Evolutionary conservation across 2,329 filamentous ascomycete genomes (phyloP).

Genomic region (Colletotrichum filicis): DNA sequence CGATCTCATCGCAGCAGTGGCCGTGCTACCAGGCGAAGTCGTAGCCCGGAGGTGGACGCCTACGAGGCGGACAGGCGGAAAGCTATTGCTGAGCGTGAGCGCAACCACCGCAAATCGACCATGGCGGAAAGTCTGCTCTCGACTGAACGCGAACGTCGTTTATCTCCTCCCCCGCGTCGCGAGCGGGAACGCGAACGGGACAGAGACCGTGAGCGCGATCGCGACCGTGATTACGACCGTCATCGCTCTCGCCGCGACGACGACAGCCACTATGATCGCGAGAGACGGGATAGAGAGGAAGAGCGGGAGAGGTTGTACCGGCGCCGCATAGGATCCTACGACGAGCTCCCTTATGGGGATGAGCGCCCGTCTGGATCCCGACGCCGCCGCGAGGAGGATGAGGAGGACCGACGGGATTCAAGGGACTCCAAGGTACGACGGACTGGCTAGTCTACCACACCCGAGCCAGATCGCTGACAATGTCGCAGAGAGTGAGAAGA

Average conservation of each 20-base stretch:
- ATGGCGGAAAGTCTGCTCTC: constrained; percentile 73
- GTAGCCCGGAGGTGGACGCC: constrained; percentile 90
- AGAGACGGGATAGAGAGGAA: constrained; percentile 87
- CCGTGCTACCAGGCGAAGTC: constrained; percentile 74
- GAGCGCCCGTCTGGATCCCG: constrained; percentile 73
- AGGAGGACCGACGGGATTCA: constrained; percentile 74
- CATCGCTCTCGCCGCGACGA: constrained; percentile 70
- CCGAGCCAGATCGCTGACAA: constrained; percentile 41
- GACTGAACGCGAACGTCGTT: constrained; percentile 54
- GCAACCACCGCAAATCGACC: constrained; percentile 86
- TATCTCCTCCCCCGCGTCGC: constrained; percentile 53
- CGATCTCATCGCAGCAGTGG: constrained; percentile 69
- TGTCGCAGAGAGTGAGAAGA: constrained; percentile 65
- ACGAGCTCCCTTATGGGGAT: constrained; percentile 93
- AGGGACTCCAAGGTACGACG: constrained; percentile 73
- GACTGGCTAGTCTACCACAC: neutral
- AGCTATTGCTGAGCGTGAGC: constrained; percentile 92
- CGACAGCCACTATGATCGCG: constrained; percentile 81
- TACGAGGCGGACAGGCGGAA: constrained; percentile 97
- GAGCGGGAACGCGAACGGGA: constrained; percentile 43
- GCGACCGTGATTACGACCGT: constrained; percentile 60
- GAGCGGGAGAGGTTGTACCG: constrained; percentile 91
- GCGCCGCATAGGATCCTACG: constrained; percentile 82
- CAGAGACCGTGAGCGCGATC: constrained; percentile 48
- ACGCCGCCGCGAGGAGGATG: constrained; percentile 82